A percentile compares a stretch with the other conserved stretches of the same genome.
These are phyloP conservation scores for Lolium rigidum DNA, from an alignment of 176 grass and related monocot genomes.

Conservation along the genomic window DNA sequence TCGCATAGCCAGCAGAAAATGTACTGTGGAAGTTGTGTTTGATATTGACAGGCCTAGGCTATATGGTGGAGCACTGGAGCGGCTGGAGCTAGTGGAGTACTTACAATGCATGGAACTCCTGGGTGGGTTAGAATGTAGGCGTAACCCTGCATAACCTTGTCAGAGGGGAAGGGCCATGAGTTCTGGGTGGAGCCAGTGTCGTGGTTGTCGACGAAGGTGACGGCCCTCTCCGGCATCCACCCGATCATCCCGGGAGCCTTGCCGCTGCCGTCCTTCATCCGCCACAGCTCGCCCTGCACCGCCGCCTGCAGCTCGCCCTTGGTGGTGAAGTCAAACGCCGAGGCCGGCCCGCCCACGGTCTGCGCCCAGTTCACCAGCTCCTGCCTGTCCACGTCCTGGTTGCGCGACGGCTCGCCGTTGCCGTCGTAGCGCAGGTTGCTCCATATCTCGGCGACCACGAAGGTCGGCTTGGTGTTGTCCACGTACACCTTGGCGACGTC, in stretches of 20 bases:
- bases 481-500: constrained; percentile 70
- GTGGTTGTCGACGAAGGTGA: constrained; percentile 93
- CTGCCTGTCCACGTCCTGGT: constrained; percentile 70
- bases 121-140: constrained; percentile 91
- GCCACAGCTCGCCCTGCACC: constrained; percentile 74
- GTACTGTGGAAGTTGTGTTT: neutral
- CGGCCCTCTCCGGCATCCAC: constrained; percentile 75
- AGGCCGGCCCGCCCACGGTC: constrained; percentile 57
- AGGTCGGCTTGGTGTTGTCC: constrained; percentile 49
- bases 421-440: constrained; percentile 63
- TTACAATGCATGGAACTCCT: constrained; percentile 78
- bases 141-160: constrained; percentile 84
- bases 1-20: no score
- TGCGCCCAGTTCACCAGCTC: constrained; percentile 77
- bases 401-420: constrained; percentile 59
- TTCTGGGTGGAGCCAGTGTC: constrained; percentile 83
- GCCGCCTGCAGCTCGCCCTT: constrained; percentile 79
- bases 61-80: neutral
- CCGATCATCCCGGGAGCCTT: constrained; percentile 81
- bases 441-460: constrained; percentile 88
- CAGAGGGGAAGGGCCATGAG: constrained; percentile 71
- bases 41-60: neutral
- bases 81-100: neutral
- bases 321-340: constrained; percentile 88
- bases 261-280: constrained; percentile 69